phyloP scores from a whole-genome alignment of 495 filamentous ascomycete species.

The Oleoguttula mirabilis region DNA sequence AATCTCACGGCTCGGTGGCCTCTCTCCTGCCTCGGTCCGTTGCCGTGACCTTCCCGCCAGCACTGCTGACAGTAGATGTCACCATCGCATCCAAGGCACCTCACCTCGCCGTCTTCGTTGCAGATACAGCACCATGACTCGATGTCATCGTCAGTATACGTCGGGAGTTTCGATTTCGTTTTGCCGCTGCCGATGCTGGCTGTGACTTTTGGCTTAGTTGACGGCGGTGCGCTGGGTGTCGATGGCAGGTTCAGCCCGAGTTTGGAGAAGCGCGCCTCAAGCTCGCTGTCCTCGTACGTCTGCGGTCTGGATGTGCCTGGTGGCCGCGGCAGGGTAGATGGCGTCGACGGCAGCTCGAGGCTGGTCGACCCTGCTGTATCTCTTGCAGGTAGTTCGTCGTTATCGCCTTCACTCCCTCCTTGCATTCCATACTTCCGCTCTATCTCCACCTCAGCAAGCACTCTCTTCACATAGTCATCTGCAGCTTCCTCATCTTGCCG shows the following conservation, averaged over 20 bases:
- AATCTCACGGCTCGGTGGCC: conserved; percentile 18
- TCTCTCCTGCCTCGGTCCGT: conserved; percentile 16
- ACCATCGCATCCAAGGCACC: conserved; percentile 50
- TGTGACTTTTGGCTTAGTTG: conserved; percentile 13
- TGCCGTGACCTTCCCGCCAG: conserved; percentile 54
- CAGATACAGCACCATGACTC: conserved; percentile 62
- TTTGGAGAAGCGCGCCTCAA: conserved; percentile 15
- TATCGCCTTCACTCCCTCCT: conserved; percentile 1
- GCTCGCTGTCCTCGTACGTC: conserved; percentile 18
- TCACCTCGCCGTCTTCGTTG: conserved; percentile 50
- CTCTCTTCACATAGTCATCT: conserved; percentile 25
- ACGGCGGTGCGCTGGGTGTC: conserved; percentile 21
- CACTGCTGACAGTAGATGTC: conserved; percentile 55
- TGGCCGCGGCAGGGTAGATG: conserved; percentile 4
- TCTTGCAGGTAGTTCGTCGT: not conserved
- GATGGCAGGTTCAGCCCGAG: conserved; percentile 22
- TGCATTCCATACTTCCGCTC: conserved; percentile 19
- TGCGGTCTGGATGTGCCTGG: conserved; percentile 4
- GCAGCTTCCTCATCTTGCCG: conserved; percentile 24
- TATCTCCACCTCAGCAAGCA: conserved; percentile 26
- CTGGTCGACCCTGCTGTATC: not conserved
- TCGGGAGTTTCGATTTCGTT: conserved; percentile 22
- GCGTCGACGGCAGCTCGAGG: conserved; percentile 16
- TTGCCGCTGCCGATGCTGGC: conserved; percentile 7
- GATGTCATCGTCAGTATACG: conserved; percentile 49